Conservation (phyloP, 495 filamentous ascomycete genomes). For the Trichoderma erinaceum region DNA sequence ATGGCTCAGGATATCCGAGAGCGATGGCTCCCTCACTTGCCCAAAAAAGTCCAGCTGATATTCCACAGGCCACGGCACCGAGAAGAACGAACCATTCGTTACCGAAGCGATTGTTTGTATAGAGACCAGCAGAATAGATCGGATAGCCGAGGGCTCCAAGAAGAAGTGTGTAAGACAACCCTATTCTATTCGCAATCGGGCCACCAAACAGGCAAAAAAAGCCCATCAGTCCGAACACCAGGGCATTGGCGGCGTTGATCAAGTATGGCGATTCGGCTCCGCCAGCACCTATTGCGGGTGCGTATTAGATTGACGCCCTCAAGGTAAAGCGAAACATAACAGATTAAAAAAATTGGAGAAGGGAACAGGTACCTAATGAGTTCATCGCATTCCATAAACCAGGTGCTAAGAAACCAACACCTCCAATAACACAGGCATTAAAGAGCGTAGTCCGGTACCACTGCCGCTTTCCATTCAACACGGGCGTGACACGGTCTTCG, state of each 20-base stretch:
- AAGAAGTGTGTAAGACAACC: conserved; percentile 41
- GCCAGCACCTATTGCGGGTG: not conserved
- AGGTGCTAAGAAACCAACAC: conserved; percentile 28
- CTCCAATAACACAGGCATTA: conserved; percentile 23
- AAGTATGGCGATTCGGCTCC: conserved; percentile 25
- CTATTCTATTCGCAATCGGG: conserved; percentile 39
- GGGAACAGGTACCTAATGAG: conserved; percentile 42
- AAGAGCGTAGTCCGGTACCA: conserved; percentile 22
- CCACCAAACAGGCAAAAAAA: conserved; percentile 43
- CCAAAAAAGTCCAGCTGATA: conserved; percentile 44
- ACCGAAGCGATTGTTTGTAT: conserved; percentile 45
- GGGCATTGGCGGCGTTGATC: conserved; percentile 45
- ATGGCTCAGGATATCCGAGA: conserved; percentile 42
- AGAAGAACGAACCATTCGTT: conserved; percentile 45
- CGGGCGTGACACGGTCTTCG: not conserved
- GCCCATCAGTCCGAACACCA: conserved; percentile 38
- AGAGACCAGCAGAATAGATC: conserved; percentile 42
- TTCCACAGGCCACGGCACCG: conserved; percentile 41
- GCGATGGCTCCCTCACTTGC: conserved; percentile 46
- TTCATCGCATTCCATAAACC: conserved; percentile 49
- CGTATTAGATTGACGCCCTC: conserved; percentile 19
- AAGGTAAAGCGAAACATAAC: not conserved
- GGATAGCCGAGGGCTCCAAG: conserved; percentile 43
- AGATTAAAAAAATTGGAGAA: conserved; percentile 21
- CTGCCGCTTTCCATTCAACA: not conserved